Evolutionary conservation across 441 rosid genomes (phyloP), one percentile per base, ranked within the genome.

Genomic region (Eutrema salsugineum): DNA sequence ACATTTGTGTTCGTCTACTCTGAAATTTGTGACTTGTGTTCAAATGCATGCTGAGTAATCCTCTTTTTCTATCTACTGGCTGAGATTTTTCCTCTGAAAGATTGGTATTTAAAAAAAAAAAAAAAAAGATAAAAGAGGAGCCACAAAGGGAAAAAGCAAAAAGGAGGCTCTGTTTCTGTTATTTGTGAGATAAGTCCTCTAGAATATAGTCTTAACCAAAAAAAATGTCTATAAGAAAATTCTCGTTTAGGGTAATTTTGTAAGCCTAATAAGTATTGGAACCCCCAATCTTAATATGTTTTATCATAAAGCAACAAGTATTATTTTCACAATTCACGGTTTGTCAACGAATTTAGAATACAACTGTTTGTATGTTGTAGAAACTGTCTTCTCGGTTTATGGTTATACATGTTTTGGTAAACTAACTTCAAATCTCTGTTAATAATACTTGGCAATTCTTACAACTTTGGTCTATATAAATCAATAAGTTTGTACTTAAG

Each of bases 11-110:
- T 27, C 19, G 33, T 64, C 24, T 12, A 8, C 43, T 57, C 48
- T 49, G 42, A 40, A 43, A 11, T 38, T 72, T 54, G 70, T 40
- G 66, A 75, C 70, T 75, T 47, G 70, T 57, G 22, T 44, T 55
- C 42, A 32, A 48, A 5, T 75, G 75, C 71, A 61, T 75, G 78
- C 59, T 63, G 40, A 47, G 60, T 63, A 47, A 69, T 46, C 62
- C 54, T 19, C 12, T 55, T 22, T 44, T 10, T 59, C 19, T 40
- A 63, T 63, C 62, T 50, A 50, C 80, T 70, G 80, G 76, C 72
- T 77, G 63, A 70, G 80, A 38, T 12, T 77, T 71, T 42, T 68
- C 20, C 28, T 5, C 61, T 22, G 0, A 14, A 24, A 51, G 51
- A 15, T 50, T 33, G 12, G 0, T 16, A 11, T 55, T 22, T 24